Conservation (phyloP, 805 yeast genomes). For the Wickerhamiella siamensis region DNA sequence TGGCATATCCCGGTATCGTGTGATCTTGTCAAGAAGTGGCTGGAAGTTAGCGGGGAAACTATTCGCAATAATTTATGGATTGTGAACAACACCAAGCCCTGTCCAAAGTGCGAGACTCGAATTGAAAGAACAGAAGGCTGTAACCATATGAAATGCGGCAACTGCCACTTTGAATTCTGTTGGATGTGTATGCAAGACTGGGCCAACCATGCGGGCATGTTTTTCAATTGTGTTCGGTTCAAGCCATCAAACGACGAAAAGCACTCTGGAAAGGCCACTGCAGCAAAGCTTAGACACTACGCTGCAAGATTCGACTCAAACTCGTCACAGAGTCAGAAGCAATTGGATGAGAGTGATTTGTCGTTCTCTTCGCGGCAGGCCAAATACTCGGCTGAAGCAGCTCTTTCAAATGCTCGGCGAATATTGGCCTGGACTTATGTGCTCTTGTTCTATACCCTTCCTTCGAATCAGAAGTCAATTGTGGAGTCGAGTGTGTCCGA, state of each 20-base stretch:
- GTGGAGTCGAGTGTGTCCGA: conserved; percentile 60
- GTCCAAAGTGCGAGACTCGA: conserved; percentile 65
- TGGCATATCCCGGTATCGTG: conserved; percentile 85
- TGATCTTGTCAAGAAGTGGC: conserved; percentile 52
- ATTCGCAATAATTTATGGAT: conserved; percentile 85
- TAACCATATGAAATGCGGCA: conserved; percentile 84
- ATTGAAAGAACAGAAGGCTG: conserved; percentile 96
- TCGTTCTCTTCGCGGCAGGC: conserved; percentile 87
- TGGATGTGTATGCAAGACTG: conserved; percentile 83
- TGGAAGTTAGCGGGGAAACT: conserved; percentile 67
- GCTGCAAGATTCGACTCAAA: conserved; percentile 5
- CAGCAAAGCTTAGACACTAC: conserved; percentile 7
- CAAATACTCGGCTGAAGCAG: conserved; percentile 11
- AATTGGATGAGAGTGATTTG: conserved; percentile 12
- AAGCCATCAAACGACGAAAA: not conserved
- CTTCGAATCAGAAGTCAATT: conserved; percentile 37
- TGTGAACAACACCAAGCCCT: conserved; percentile 63
- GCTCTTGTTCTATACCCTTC: conserved; percentile 50
- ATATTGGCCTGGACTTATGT: conserved; percentile 87
- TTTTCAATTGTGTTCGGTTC: conserved; percentile 45
- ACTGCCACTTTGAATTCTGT: conserved; percentile 70
- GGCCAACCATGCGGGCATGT: conserved; percentile 49
- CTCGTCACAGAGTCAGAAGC: not conserved
- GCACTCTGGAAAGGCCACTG: not conserved
- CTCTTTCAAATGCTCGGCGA: conserved; percentile 40